A percentile compares a stretch with the other conserved stretches of the same genome.
These are phyloP conservation scores for Candida tibetensis DNA, from an alignment of 805 yeast genomes.

Conservation along the genomic window DNA sequence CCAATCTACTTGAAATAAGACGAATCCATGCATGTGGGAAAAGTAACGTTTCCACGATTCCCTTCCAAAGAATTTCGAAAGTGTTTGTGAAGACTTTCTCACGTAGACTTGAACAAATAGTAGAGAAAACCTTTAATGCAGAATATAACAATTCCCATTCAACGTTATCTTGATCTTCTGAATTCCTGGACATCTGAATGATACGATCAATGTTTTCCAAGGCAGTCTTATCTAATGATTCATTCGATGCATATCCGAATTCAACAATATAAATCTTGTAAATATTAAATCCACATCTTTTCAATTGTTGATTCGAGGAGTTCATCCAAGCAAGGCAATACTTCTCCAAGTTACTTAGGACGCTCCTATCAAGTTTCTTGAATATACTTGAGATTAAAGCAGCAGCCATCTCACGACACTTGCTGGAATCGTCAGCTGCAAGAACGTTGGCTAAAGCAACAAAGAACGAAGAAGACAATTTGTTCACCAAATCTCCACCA, in stretches of 20 bases:
- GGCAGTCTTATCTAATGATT: slow-evolving; percentile 40
- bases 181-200: slow-evolving; percentile 30
- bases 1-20: slow-evolving; percentile 57
- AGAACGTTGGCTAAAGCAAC: slow-evolving; percentile 76
- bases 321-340: slow-evolving; percentile 61
- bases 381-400: slow-evolving; percentile 56
- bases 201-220: slow-evolving; percentile 22
- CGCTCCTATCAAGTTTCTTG: slow-evolving; percentile 40
- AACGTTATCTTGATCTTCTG: slow-evolving; percentile 33
- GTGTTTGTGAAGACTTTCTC: slow-evolving; percentile 23
- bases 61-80: slow-evolving; percentile 48
- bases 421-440: slow-evolving; percentile 71
- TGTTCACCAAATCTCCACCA: slow-evolving; percentile 54
- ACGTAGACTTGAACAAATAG: slow-evolving; percentile 39
- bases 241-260: slow-evolving; percentile 40
- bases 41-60: slow-evolving; percentile 53
- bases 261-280: slow-evolving; percentile 59
- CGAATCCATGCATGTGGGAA: slow-evolving; percentile 95
- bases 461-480: slow-evolving; percentile 72
- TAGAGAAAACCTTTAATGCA: slow-evolving; percentile 51
- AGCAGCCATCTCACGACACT: slow-evolving; percentile 82
- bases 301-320: slow-evolving; percentile 47
- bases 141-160: slow-evolving; percentile 81
- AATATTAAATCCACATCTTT: slow-evolving; percentile 72
- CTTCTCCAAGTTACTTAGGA: slow-evolving; percentile 37